Conservation (phyloP, 208 protist genomes). For the Acanthamoeba pearcei region DNA sequence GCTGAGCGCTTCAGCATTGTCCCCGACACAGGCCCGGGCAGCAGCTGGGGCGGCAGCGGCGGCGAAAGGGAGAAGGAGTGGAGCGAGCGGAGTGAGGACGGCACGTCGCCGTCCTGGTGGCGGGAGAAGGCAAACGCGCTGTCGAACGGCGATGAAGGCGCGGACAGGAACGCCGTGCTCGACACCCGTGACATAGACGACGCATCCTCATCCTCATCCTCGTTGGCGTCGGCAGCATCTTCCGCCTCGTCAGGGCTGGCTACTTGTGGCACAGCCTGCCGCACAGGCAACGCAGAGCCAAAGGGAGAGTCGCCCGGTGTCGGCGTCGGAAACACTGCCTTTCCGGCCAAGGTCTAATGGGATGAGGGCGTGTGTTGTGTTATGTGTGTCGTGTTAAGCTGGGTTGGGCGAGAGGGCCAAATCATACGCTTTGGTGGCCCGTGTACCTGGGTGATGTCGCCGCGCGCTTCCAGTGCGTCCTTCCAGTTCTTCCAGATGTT, state of each 20-base stretch:
- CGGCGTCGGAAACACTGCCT: too few species aligned
- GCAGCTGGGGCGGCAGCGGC: neutral
- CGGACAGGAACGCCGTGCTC: neutral
- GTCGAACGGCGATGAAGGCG: neutral
- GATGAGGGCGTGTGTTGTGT: too few species aligned
- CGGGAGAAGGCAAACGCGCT: neutral
- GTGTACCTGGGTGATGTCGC: neutral
- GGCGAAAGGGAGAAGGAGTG: neutral
- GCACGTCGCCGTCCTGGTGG: neutral
- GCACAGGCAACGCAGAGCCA: too few species aligned
- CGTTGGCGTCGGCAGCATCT: neutral
- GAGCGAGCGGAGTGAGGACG: neutral
- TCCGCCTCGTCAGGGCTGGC: neutral
- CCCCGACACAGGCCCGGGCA: neutral
- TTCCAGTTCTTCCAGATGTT: conserved; percentile 42
- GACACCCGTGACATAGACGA: neutral
- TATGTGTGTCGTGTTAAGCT: too few species aligned
- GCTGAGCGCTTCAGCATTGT: neutral
- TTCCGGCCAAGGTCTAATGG: too few species aligned
- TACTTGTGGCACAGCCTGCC: neutral
- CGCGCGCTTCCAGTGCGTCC: neutral
- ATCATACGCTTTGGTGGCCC: neutral
- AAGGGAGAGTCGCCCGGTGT: too few species aligned
- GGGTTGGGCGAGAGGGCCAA: too few species aligned
- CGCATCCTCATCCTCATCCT: neutral